Evolutionary conservation across 352 stramenopile species (phyloP).

Genomic region (Globisporangium uncinulatum): DNA sequence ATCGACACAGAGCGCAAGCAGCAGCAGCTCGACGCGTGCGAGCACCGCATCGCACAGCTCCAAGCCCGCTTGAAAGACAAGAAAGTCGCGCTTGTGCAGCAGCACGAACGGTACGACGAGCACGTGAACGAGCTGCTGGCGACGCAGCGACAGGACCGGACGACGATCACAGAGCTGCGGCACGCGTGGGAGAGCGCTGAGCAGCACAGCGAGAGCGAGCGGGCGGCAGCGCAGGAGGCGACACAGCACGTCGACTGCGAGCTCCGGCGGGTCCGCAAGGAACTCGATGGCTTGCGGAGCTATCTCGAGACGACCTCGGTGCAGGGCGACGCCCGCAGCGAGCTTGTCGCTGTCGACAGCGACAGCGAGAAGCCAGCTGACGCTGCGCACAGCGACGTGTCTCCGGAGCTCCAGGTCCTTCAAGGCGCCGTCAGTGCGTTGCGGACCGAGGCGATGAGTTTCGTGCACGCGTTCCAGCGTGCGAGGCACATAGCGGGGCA

Average conservation of each 20-base stretch:
- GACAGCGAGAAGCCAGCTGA: conserved; percentile 1
- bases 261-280: conserved; percentile 25
- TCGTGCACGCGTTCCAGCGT: conserved; percentile 47
- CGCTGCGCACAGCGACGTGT: conserved; percentile 4
- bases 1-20: conserved; percentile 20
- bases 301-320: conserved; percentile 38
- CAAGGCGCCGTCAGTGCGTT: conserved; percentile 37
- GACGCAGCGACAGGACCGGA: conserved; percentile 30
- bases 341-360: neutral
- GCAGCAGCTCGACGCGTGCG: conserved; percentile 27
- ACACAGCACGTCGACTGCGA: conserved; percentile 23
- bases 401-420: conserved; percentile 40
- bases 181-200: conserved; percentile 27
- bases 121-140: conserved; percentile 29
- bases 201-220: conserved; percentile 20
- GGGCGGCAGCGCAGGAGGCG: conserved; percentile 13
- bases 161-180: conserved; percentile 31
- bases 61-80: conserved; percentile 43
- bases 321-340: neutral
- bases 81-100: conserved; percentile 38
- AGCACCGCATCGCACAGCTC: conserved; percentile 25
- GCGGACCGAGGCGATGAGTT: conserved; percentile 39
- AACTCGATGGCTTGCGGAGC: conserved; percentile 36
- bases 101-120: conserved; percentile 22
- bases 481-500: conserved; percentile 26